Percentiles rank a stretch among this genome's conserved stretches.
Evolutionary conservation across 2,329 filamentous ascomycete genomes (phyloP).

Genomic region (Teratosphaeria pseudoeucalypti): DNA sequence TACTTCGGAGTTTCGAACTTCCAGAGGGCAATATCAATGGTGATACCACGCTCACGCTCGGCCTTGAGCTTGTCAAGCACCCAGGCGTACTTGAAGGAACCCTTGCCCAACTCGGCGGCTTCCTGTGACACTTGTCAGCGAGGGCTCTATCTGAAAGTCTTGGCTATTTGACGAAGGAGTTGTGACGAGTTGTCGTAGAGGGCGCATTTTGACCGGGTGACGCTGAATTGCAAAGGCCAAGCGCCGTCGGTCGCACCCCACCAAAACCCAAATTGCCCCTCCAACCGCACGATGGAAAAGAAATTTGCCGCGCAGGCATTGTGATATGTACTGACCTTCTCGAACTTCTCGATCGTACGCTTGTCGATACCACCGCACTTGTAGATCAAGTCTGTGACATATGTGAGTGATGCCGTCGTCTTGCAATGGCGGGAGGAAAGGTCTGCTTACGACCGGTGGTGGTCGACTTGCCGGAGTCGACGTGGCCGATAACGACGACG

Average conservation of each 20-base stretch:
- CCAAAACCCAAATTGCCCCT: constrained; percentile 6
- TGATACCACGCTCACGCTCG: constrained; percentile 99
- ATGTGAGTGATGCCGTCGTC: constrained; percentile 36
- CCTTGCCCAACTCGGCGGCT: constrained; percentile 98
- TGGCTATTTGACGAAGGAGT: neutral
- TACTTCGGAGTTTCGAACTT: constrained; percentile 96
- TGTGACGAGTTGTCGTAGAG: neutral
- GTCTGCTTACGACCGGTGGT: constrained; percentile 64
- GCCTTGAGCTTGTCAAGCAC: constrained; percentile 99
- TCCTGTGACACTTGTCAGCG: constrained; percentile 49
- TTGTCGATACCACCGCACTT: constrained; percentile 99
- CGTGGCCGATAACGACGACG: constrained; percentile 98
- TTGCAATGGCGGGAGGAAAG: constrained; percentile 17
- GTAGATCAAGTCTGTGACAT: constrained; percentile 88
- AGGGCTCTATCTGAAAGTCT: constrained; percentile 6
- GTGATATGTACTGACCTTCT: constrained; percentile 62
- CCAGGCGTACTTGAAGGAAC: constrained; percentile 99
- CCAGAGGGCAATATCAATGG: constrained; percentile 99
- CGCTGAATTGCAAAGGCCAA: neutral
- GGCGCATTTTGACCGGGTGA: neutral
- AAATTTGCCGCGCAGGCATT: constrained; percentile 4
- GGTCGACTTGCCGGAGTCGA: constrained; percentile 99
- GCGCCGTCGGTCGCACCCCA: constrained; percentile 3
- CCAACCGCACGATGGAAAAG: constrained; percentile 1
- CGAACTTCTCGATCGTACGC: constrained; percentile 99